Evolutionary conservation across 2,329 filamentous ascomycete species (phyloP).

Genomic region (Fusarium bulbicola): DNA sequence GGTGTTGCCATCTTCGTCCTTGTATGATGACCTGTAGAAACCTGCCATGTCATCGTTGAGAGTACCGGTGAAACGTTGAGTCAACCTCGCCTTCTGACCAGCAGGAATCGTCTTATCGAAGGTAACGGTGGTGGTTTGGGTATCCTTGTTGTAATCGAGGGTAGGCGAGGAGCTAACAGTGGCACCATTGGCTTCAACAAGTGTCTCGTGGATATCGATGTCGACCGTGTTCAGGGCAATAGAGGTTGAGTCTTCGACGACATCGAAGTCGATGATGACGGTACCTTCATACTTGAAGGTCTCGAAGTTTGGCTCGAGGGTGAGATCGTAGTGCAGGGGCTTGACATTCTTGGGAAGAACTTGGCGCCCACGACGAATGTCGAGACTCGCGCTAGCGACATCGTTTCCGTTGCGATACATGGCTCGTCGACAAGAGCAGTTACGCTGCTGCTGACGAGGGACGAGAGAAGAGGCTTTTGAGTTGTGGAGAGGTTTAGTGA

Average conservation of each 20-base stretch:
- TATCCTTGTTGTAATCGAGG: slow-evolving; percentile 80
- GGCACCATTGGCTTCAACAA: slow-evolving; percentile 56
- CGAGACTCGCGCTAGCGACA: slow-evolving; percentile 36
- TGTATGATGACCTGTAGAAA: slow-evolving; percentile 96
- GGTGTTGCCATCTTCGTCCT: slow-evolving; percentile 78
- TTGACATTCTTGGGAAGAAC: slow-evolving; percentile 92
- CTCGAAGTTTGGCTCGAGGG: slow-evolving; percentile 88
- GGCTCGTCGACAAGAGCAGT: slow-evolving; percentile 44
- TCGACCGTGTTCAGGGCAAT: slow-evolving; percentile 90
- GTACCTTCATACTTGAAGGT: slow-evolving; percentile 88
- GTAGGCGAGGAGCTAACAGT: slow-evolving; percentile 48
- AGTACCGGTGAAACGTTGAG: slow-evolving; percentile 73
- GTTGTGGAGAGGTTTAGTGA: not conserved
- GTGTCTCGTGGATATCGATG: slow-evolving; percentile 79
- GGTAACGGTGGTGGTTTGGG: slow-evolving; percentile 82
- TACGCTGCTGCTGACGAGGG: slow-evolving; percentile 35
- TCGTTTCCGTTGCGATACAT: slow-evolving; percentile 43
- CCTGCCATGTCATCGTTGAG: slow-evolving; percentile 97
- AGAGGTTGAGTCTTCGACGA: slow-evolving; percentile 82
- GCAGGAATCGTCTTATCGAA: slow-evolving; percentile 78
- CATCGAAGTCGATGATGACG: slow-evolving; percentile 87
- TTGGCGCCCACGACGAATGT: slow-evolving; percentile 64
- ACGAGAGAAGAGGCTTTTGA: slow-evolving; percentile 11
- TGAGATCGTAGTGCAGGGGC: slow-evolving; percentile 90
- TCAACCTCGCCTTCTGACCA: slow-evolving; percentile 76